Conservation (phyloP, 2,329 filamentous ascomycete species). For the Penicillium sumatraense region DNA sequence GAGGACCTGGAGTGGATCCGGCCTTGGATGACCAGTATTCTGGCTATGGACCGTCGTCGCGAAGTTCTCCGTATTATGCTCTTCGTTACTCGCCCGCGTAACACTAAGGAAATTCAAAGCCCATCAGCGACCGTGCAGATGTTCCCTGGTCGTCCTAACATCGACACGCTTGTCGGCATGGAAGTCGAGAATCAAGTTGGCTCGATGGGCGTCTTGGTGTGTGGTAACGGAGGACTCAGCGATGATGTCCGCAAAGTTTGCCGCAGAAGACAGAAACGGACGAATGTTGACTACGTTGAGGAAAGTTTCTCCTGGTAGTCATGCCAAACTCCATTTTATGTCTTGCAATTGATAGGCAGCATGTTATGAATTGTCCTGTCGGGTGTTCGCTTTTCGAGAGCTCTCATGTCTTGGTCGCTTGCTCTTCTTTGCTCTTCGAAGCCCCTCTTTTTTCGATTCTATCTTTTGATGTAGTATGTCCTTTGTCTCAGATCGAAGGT, state of each 20-base stretch:
- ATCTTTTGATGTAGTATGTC: background rate
- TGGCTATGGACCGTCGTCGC: constrained; percentile 77
- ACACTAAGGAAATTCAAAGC: constrained; percentile 78
- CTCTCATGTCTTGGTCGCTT: constrained; percentile 9
- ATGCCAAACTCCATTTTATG: background rate
- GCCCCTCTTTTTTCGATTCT: background rate
- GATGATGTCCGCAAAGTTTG: constrained; percentile 76
- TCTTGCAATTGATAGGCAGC: background rate
- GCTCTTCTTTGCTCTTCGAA: constrained; percentile 1
- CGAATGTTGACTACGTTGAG: constrained; percentile 74
- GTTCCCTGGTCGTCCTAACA: constrained; percentile 86
- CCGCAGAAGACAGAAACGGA: constrained; percentile 63
- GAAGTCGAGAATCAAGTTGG: constrained; percentile 83
- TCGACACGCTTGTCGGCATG: constrained; percentile 75
- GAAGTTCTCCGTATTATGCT: constrained; percentile 85
- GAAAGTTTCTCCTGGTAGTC: constrained; percentile 67
- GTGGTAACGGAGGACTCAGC: constrained; percentile 73
- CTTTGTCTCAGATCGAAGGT: background rate
- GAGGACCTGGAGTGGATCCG: constrained; percentile 92
- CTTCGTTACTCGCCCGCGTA: constrained; percentile 86
- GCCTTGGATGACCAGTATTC: constrained; percentile 78
- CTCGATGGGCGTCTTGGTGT: constrained; percentile 85
- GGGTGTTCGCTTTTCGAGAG: background rate
- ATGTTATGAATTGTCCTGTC: constrained; percentile 3
- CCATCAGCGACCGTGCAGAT: constrained; percentile 83